Evolutionary conservation across 1,284 basidiomycete species (phyloP).

Genomic region (Ustilago hordei): DNA sequence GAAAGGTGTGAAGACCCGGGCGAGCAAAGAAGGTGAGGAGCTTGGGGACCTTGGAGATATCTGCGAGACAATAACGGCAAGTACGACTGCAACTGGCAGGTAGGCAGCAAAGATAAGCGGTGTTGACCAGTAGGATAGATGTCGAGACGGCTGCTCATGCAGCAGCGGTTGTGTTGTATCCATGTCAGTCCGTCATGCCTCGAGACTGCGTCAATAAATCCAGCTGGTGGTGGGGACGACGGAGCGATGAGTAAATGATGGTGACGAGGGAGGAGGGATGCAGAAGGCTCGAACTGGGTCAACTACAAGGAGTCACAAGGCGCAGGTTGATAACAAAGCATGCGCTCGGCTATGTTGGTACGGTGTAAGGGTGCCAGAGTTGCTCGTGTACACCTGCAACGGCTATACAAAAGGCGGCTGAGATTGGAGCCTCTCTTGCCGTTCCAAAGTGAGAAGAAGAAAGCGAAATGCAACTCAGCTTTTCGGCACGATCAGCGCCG

Average conservation of each 20-base stretch:
- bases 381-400: no score
- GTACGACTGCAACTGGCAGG: constrained; percentile 20
- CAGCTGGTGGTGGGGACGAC: neutral
- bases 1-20: constrained; percentile 23
- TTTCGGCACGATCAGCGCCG: constrained; percentile 10
- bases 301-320: neutral
- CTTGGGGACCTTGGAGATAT: constrained; percentile 13
- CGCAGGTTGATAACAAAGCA: constrained; percentile 2
- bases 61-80: constrained; percentile 5
- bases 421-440: neutral
- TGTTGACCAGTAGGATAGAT: constrained; percentile 7
- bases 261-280: neutral
- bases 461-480: constrained; percentile 2
- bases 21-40: constrained; percentile 3
- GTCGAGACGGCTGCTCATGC: constrained; percentile 13
- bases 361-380: no score
- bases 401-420: neutral
- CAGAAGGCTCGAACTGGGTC: no score
- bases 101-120: constrained; percentile 30
- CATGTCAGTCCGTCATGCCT: constrained; percentile 1
- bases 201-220: neutral
- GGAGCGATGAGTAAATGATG: neutral
- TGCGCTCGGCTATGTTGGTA: constrained; percentile 1
- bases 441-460: neutral
- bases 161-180: constrained; percentile 1